Conservation (phyloP, 2,329 filamentous ascomycete genomes). For the Moelleriella libera region DNA sequence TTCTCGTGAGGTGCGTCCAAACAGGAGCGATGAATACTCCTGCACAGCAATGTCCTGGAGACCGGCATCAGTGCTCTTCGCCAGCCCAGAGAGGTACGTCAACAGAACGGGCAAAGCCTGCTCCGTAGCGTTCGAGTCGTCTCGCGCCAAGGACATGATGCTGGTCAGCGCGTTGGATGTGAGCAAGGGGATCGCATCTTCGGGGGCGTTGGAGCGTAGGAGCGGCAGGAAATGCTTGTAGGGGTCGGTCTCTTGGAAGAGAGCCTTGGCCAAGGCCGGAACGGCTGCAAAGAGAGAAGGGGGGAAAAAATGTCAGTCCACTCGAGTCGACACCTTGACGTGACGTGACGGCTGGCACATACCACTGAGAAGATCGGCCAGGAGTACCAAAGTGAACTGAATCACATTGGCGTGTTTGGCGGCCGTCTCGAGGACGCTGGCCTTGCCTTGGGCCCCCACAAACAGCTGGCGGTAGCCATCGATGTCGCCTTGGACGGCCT, state of each 20-base stretch:
- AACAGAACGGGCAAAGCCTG: conserved; percentile 72
- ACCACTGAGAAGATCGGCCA: conserved; percentile 81
- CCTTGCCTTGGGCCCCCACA: conserved; percentile 56
- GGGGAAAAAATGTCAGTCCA: not conserved
- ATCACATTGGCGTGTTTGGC: conserved; percentile 80
- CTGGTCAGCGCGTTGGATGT: conserved; percentile 75
- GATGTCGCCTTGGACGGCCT: conserved; percentile 67
- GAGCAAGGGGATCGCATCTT: conserved; percentile 77
- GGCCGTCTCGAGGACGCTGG: conserved; percentile 68
- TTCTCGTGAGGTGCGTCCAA: conserved; percentile 57
- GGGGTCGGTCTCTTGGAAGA: conserved; percentile 63
- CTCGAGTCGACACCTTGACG: not conserved
- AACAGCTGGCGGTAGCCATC: conserved; percentile 70
- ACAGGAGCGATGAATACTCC: conserved; percentile 73
- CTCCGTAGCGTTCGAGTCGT: conserved; percentile 50
- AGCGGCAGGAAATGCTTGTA: conserved; percentile 76
- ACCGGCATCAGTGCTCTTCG: conserved; percentile 74
- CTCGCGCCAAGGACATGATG: conserved; percentile 56
- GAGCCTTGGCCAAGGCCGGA: conserved; percentile 60
- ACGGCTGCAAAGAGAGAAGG: conserved; percentile 41
- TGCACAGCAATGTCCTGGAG: conserved; percentile 93
- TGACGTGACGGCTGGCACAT: conserved; percentile 11
- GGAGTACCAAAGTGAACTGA: conserved; percentile 85
- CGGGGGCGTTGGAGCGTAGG: conserved; percentile 60
- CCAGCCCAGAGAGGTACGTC: conserved; percentile 70